phyloP scores from a whole-genome alignment of 345 rosid genomes.

The Melaleuca alternifolia region DNA sequence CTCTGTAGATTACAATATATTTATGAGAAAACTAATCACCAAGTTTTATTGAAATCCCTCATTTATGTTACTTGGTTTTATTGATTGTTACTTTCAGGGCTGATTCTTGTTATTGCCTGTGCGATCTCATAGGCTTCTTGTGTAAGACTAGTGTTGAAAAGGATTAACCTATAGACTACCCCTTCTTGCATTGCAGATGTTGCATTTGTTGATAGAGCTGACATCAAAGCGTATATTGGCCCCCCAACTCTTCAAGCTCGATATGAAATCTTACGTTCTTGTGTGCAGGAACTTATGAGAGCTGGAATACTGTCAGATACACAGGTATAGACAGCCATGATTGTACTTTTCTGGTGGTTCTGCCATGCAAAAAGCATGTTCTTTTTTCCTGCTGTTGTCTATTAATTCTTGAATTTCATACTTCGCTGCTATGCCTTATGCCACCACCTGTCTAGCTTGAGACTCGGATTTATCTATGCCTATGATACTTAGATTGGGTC shows the following conservation, averaged over 20 bases:
- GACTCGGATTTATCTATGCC: background rate
- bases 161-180: background rate
- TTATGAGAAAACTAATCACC: background rate
- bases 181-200: slow-evolving; percentile 49
- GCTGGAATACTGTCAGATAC: slow-evolving; percentile 54
- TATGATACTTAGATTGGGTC: background rate
- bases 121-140: background rate
- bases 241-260: slow-evolving; percentile 96
- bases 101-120: background rate
- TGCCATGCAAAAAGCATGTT: background rate
- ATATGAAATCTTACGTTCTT: slow-evolving; percentile 78
- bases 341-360: background rate
- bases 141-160: background rate
- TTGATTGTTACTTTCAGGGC: background rate
- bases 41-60: background rate
- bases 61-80: background rate
- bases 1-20: background rate
- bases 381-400: background rate
- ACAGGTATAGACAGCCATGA: slow-evolving; percentile 31
- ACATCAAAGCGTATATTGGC: slow-evolving; percentile 94
- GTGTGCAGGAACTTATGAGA: slow-evolving; percentile 69
- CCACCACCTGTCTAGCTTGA: background rate
- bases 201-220: slow-evolving; percentile 96
- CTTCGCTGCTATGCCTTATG: background rate
- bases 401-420: background rate